phyloP scores from a whole-genome alignment of 306 rosid genomes.

The Ochetophila trinervis region DNA sequence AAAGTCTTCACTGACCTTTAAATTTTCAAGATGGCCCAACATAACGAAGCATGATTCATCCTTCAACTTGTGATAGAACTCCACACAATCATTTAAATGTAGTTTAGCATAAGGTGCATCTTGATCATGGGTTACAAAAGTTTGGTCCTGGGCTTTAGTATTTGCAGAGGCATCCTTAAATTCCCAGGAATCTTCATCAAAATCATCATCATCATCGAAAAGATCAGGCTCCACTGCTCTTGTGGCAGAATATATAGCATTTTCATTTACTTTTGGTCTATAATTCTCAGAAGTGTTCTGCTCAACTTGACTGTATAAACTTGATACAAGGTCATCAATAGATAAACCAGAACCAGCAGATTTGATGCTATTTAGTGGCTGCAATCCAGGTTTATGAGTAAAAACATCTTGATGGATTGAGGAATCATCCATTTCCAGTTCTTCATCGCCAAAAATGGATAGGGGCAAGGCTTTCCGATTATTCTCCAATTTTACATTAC shows the following conservation, averaged over 20 bases:
- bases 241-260: conserved; percentile 24
- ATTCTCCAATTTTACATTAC: conserved; percentile 34
- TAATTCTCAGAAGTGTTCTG: conserved; percentile 35
- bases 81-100: conserved; percentile 47
- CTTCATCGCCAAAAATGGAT: conserved; percentile 71
- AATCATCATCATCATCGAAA: conserved; percentile 40
- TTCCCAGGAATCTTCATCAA: conserved; percentile 71
- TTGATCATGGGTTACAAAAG: conserved; percentile 35
- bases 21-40: conserved; percentile 51
- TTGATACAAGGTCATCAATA: conserved; percentile 69
- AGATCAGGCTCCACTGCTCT: conserved; percentile 38
- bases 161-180: conserved; percentile 59
- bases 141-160: conserved; percentile 26
- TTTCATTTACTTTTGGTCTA: conserved; percentile 44
- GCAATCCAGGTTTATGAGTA: conserved; percentile 28
- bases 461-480: conserved; percentile 66
- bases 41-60: conserved; percentile 47
- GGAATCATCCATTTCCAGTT: conserved; percentile 41
- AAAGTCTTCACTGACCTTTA: conserved; percentile 50
- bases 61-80: conserved; percentile 66
- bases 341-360: conserved; percentile 46
- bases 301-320: conserved; percentile 71
- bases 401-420: conserved; percentile 43
- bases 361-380: conserved; percentile 29
- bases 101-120: conserved; percentile 34